Percentiles rank a stretch among this genome's conserved stretches.
These are phyloP conservation scores for Nigrograna mackinnonii DNA, from an alignment of 2,329 filamentous ascomycete genomes.

Conservation along the genomic window DNA sequence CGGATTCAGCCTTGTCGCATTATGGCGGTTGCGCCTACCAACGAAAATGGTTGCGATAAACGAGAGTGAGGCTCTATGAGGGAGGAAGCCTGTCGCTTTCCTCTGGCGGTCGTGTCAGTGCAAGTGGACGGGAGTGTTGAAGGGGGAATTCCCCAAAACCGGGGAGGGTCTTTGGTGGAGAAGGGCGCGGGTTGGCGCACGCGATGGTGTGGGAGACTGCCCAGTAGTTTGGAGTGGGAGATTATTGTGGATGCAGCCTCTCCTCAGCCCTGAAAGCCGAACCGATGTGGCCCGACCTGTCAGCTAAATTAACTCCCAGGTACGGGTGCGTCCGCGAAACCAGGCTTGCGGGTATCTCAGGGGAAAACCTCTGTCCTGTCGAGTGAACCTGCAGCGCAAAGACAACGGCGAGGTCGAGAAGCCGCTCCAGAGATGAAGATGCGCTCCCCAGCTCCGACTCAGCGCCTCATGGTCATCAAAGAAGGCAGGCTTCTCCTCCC, in stretches of 20 bases:
- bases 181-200: neutral
- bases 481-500: neutral
- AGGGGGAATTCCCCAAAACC: neutral
- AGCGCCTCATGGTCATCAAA: too few species aligned
- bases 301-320: constrained; percentile 1
- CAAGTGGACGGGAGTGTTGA: neutral
- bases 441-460: too few species aligned
- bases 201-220: too few species aligned
- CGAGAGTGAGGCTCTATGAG: too few species aligned
- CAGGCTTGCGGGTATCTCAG: constrained; percentile 8
- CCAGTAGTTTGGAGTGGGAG: too few species aligned
- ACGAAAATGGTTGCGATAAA: too few species aligned
- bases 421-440: too few species aligned
- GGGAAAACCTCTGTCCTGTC: neutral
- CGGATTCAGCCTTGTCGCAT: constrained; percentile 7
- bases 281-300: constrained; percentile 6
- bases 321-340: constrained; percentile 2
- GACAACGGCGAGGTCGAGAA: neutral
- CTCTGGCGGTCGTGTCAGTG: constrained; percentile 1
- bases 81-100: too few species aligned
- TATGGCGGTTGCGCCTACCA: too few species aligned
- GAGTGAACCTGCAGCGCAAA: neutral
- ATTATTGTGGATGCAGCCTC: too few species aligned
- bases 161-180: neutral
- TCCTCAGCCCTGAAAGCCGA: constrained; percentile 6